A percentile compares a stretch with the other conserved stretches of the same genome.
Conservation (phyloP, 2,329 filamentous ascomycete genomes). For the Fusarium armeniacum region DNA sequence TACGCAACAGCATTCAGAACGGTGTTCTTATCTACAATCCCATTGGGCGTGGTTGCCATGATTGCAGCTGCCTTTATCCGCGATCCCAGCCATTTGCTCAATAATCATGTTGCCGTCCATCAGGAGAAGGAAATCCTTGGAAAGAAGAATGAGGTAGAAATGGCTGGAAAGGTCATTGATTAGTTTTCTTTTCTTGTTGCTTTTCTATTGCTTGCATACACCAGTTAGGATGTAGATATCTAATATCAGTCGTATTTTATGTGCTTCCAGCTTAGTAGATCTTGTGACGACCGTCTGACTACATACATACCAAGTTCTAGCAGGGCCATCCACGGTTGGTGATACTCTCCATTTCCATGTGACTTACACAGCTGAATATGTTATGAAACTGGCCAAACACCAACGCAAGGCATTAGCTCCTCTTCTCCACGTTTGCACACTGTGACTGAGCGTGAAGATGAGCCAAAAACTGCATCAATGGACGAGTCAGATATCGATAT, state of each 20-base stretch:
- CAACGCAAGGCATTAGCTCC: not conserved
- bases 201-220: not conserved
- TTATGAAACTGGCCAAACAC: not conserved
- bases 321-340: too few species aligned
- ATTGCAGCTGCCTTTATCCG: slow-evolving; percentile 12
- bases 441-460: not conserved
- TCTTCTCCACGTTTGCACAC: not conserved
- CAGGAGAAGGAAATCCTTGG: slow-evolving; percentile 21
- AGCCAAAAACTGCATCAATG: not conserved
- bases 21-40: slow-evolving; percentile 23
- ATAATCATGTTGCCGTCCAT: slow-evolving; percentile 25
- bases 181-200: not conserved
- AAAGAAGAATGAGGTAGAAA: slow-evolving; percentile 19
- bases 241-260: not conserved
- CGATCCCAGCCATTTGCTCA: slow-evolving; percentile 21
- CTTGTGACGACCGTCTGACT: not conserved
- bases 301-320: not conserved
- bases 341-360: not conserved
- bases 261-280: not conserved
- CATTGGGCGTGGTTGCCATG: not conserved
- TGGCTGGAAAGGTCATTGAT: slow-evolving; percentile 7
- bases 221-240: not conserved
- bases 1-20: slow-evolving; percentile 13
- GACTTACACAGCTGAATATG: not conserved
- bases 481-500: not conserved